phyloP scores from a whole-genome alignment of 805 yeast species.

The Monosporozyma unispora region DNA sequence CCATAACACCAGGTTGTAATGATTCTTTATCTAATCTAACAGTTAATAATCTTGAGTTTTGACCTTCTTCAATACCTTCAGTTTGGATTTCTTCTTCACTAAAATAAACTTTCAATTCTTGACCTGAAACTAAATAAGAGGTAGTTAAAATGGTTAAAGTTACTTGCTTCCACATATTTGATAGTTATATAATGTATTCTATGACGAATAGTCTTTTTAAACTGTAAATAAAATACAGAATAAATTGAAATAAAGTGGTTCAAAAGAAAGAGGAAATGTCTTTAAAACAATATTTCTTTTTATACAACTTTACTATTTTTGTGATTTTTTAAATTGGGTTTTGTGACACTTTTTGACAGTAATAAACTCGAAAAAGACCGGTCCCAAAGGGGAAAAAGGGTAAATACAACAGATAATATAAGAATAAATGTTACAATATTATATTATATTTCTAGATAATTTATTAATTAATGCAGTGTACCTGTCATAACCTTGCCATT shows the following conservation, averaged over 20 bases:
- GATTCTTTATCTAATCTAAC: slow-evolving; percentile 14
- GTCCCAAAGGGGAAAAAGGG: background rate
- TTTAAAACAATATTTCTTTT: background rate
- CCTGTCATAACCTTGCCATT: background rate
- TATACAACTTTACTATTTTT: background rate
- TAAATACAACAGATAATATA: background rate
- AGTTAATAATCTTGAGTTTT: slow-evolving; percentile 6
- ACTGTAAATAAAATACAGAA: background rate
- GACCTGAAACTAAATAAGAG: slow-evolving; percentile 2
- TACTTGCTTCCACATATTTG: slow-evolving; percentile 10
- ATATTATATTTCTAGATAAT: background rate
- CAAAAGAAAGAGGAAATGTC: background rate
- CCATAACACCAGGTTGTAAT: slow-evolving; percentile 16
- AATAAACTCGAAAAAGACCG: background rate
- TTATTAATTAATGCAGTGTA: background rate
- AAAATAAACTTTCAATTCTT: slow-evolving; percentile 7
- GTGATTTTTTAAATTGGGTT: background rate
- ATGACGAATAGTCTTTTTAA: background rate
- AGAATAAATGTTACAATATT: background rate
- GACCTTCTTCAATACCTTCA: background rate
- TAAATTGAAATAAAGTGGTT: background rate
- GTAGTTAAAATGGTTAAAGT: slow-evolving; percentile 3
- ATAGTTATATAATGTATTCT: background rate
- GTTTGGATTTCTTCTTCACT: slow-evolving; percentile 13
- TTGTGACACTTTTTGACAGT: background rate